Percentiles rank a stretch among this genome's conserved stretches.
These are phyloP conservation scores for Nepenthes mirabilis DNA, from an alignment of 148 eudicot genomes.

Conservation along the genomic window DNA sequence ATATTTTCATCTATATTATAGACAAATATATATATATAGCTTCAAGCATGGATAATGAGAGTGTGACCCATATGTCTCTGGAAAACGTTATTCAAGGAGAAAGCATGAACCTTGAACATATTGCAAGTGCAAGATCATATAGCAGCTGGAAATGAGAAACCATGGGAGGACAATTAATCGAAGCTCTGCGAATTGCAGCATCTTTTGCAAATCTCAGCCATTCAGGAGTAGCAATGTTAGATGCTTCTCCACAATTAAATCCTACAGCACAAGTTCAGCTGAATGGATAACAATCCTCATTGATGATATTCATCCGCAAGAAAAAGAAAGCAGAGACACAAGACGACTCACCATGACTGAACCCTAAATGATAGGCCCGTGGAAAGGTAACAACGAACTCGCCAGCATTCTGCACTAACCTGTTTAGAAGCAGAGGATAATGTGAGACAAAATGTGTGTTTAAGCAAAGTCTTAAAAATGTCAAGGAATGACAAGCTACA, in stretches of 20 bases:
- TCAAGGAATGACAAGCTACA: not conserved
- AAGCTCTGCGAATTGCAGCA: constrained; percentile 95
- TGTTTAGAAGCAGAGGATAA: constrained; percentile 20
- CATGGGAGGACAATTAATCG: constrained; percentile 92
- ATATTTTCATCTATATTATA: no score
- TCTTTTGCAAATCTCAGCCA: constrained; percentile 91
- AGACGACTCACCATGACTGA: constrained; percentile 70
- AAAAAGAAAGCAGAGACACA: not conserved
- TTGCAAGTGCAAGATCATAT: constrained; percentile 79
- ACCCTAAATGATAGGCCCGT: constrained; percentile 96
- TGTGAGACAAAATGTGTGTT: not conserved
- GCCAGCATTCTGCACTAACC: constrained; percentile 98
- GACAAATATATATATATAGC: no score
- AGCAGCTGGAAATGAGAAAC: constrained; percentile 95
- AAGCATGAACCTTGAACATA: constrained; percentile 58
- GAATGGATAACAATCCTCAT: constrained; percentile 1
- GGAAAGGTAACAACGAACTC: constrained; percentile 98
- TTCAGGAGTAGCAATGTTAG: constrained; percentile 98
- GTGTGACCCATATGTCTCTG: not conserved
- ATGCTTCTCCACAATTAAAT: constrained; percentile 83
- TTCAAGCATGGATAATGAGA: no score
- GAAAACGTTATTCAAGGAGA: not conserved
- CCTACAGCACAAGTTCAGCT: constrained; percentile 30
- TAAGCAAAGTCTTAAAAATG: not conserved
- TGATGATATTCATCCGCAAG: not conserved